Evolutionary conservation across 257 asterid genomes (phyloP).

Genomic region (Solanum pinnatisectum): DNA sequence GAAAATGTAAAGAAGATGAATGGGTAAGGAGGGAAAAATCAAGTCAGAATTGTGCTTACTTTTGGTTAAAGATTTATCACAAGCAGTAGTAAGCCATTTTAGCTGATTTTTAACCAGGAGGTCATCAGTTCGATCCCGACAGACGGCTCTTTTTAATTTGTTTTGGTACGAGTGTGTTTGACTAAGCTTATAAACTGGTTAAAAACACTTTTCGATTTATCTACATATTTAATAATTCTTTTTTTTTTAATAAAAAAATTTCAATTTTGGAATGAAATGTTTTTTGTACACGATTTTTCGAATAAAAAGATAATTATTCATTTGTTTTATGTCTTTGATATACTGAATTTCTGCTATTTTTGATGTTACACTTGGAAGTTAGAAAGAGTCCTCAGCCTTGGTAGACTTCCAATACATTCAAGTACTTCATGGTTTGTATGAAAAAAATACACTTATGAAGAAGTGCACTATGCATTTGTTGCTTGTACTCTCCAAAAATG

Average conservation of each 20-base stretch:
- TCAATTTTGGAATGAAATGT: too few species aligned
- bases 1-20: not conserved
- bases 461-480: not conserved
- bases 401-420: not conserved
- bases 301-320: too few species aligned
- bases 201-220: too few species aligned
- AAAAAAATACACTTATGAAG: not conserved
- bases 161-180: not conserved
- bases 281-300: too few species aligned
- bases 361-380: not conserved
- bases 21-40: not conserved
- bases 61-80: not conserved
- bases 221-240: too few species aligned
- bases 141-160: conserved; percentile 32
- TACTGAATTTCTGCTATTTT: not conserved
- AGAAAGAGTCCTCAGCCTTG: not conserved
- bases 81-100: conserved; percentile 30
- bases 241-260: too few species aligned
- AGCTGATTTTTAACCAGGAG: conserved; percentile 93
- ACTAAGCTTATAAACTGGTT: too few species aligned
- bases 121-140: conserved; percentile 93
- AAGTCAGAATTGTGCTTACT: not conserved
- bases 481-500: not conserved
- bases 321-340: not conserved
- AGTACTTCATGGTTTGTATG: not conserved